Conservation (phyloP, 805 yeast genomes). For the Sugiyamaella floridensis region DNA sequence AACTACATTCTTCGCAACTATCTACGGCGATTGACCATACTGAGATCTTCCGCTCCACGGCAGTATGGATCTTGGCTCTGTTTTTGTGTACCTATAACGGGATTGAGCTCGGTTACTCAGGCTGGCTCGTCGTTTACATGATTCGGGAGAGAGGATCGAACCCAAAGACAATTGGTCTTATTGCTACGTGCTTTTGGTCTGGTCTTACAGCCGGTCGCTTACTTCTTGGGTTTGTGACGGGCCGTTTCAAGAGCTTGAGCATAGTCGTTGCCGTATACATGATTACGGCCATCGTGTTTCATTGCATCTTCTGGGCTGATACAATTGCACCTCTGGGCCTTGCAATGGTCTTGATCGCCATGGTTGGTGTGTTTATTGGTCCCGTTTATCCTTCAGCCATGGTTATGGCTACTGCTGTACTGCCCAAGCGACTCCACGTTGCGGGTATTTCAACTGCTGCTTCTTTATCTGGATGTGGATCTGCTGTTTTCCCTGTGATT, state of each 20-base stretch:
- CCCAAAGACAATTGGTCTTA: slow-evolving; percentile 46
- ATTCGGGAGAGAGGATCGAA: slow-evolving; percentile 47
- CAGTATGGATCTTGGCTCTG: slow-evolving; percentile 40
- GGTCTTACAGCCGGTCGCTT: slow-evolving; percentile 66
- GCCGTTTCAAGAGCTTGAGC: slow-evolving; percentile 22
- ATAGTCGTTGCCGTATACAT: slow-evolving; percentile 26
- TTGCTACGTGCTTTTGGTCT: slow-evolving; percentile 64
- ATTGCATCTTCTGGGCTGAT: slow-evolving; percentile 43
- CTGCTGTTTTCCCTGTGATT: slow-evolving; percentile 61
- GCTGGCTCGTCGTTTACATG: slow-evolving; percentile 62
- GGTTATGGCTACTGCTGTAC: slow-evolving; percentile 54
- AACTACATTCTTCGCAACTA: background rate
- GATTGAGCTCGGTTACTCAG: slow-evolving; percentile 58
- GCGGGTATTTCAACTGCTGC: slow-evolving; percentile 67
- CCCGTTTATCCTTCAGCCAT: slow-evolving; percentile 71
- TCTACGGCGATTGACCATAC: slow-evolving; percentile 2
- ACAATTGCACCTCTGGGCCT: slow-evolving; percentile 33
- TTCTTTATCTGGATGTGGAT: slow-evolving; percentile 77
- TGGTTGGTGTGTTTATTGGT: slow-evolving; percentile 56
- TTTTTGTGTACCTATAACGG: slow-evolving; percentile 61
- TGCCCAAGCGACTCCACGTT: slow-evolving; percentile 56
- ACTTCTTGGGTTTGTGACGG: slow-evolving; percentile 37
- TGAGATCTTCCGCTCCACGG: slow-evolving; percentile 8
- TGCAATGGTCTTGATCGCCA: slow-evolving; percentile 40
- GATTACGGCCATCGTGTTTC: slow-evolving; percentile 34